phyloP scores from a whole-genome alignment of 257 asterid species.

The Salvia hispanica region DNA sequence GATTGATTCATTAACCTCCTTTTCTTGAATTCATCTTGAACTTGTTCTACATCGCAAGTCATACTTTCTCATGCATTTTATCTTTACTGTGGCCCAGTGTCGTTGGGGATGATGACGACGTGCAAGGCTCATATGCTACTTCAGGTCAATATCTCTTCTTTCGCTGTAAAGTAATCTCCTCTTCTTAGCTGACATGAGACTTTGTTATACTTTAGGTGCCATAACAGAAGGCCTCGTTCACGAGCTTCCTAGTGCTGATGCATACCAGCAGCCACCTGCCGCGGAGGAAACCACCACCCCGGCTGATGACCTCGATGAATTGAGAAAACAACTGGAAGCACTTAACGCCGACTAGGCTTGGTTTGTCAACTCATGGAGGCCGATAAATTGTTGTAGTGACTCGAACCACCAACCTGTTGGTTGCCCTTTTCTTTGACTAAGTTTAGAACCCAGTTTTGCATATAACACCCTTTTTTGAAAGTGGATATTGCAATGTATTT shows the following conservation, averaged over 20 bases:
- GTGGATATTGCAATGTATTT: conserved; percentile 27
- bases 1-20: background rate
- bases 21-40: background rate
- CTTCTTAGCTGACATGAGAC: background rate
- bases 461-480: conserved; percentile 7
- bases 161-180: background rate
- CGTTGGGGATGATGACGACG: conserved; percentile 59
- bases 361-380: conserved; percentile 1
- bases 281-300: conserved; percentile 37
- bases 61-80: conserved; percentile 5
- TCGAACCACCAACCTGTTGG: background rate
- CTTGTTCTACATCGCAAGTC: conserved; percentile 9
- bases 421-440: conserved; percentile 6
- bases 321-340: conserved; percentile 82
- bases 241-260: conserved; percentile 92
- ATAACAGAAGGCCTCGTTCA: conserved; percentile 84
- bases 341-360: conserved; percentile 56
- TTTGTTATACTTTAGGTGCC: conserved; percentile 43
- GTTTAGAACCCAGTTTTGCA: conserved; percentile 29
- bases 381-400: background rate
- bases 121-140: conserved; percentile 39
- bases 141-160: conserved; percentile 53
- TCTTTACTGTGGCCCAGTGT: conserved; percentile 63
- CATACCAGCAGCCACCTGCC: conserved; percentile 44
- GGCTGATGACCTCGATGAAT: conserved; percentile 77